A percentile compares a stretch with the other conserved stretches of the same genome.
phyloP scores from a whole-genome alignment of 345 rosid species.

The Murraya paniculata region DNA sequence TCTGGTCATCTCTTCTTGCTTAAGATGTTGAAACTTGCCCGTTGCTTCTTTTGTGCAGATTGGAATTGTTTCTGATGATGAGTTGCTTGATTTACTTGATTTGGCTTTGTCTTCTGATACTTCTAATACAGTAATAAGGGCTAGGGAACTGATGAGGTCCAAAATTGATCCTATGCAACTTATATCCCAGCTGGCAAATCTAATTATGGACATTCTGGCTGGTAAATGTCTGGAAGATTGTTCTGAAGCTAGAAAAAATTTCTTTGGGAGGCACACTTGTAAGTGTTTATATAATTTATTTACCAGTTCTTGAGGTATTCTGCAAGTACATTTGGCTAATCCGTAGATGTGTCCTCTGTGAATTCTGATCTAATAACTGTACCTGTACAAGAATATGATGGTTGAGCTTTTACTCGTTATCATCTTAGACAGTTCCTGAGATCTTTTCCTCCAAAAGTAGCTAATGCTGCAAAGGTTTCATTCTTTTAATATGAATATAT shows the following conservation, averaged over 20 bases:
- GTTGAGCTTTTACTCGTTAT: background rate
- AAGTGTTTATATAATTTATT: background rate
- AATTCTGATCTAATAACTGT: background rate
- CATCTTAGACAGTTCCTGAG: background rate
- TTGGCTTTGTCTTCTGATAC: conserved; percentile 90
- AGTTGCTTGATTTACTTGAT: conserved; percentile 85
- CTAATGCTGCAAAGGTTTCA: background rate
- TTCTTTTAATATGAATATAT: background rate
- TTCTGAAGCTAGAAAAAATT: conserved; percentile 58
- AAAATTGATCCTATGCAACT: conserved; percentile 96
- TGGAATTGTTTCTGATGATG: conserved; percentile 94
- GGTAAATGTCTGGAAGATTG: conserved; percentile 58
- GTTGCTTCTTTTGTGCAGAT: conserved; percentile 44
- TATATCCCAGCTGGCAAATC: conserved; percentile 85
- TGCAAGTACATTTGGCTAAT: background rate
- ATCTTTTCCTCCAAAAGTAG: background rate
- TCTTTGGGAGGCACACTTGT: conserved; percentile 61
- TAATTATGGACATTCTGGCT: conserved; percentile 87
- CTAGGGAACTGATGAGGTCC: conserved; percentile 92
- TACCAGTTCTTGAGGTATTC: background rate
- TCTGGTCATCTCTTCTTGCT: background rate
- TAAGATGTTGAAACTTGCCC: background rate
- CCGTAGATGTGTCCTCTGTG: background rate
- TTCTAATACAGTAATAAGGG: conserved; percentile 84
- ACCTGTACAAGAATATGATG: background rate